These are phyloP conservation scores for Biscutella laevigata DNA, from an alignment of 441 rosid species.

Conservation along the genomic window DNA sequence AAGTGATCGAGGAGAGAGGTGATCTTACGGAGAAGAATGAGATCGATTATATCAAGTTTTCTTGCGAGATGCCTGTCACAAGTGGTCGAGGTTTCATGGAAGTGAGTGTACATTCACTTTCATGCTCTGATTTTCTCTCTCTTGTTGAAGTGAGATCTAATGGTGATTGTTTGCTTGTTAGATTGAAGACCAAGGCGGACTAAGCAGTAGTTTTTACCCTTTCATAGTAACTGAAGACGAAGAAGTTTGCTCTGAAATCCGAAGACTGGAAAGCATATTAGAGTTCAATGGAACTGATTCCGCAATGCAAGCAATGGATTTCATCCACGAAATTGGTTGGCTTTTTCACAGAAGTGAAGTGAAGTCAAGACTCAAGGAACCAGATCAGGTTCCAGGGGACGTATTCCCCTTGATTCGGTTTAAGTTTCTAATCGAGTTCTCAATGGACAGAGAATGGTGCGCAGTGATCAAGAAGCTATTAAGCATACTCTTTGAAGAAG, in stretches of 20 bases:
- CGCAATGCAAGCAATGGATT: constrained; percentile 39
- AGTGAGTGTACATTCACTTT: constrained; percentile 32
- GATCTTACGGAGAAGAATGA: constrained; percentile 41
- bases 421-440: constrained; percentile 46
- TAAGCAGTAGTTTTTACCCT: constrained; percentile 45
- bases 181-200: constrained; percentile 41
- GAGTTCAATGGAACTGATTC: constrained; percentile 32
- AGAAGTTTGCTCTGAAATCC: constrained; percentile 42
- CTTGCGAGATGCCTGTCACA: constrained; percentile 53
- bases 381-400: constrained; percentile 23
- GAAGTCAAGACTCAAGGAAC: constrained; percentile 24
- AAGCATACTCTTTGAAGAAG: constrained; percentile 33
- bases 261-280: constrained; percentile 39
- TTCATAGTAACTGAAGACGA: constrained; percentile 49
- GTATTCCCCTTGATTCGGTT: constrained; percentile 39
- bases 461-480: constrained; percentile 45
- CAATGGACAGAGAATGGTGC: constrained; percentile 51
- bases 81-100: constrained; percentile 90
- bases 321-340: constrained; percentile 59
- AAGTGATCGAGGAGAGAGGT: constrained; percentile 31
- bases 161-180: neutral
- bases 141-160: neutral
- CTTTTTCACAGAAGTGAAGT: constrained; percentile 38
- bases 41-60: constrained; percentile 47
- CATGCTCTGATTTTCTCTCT: neutral